Evolutionary conservation across 2,329 filamentous ascomycete species (phyloP).

Genomic region (Aureobasidium sp.): DNA sequence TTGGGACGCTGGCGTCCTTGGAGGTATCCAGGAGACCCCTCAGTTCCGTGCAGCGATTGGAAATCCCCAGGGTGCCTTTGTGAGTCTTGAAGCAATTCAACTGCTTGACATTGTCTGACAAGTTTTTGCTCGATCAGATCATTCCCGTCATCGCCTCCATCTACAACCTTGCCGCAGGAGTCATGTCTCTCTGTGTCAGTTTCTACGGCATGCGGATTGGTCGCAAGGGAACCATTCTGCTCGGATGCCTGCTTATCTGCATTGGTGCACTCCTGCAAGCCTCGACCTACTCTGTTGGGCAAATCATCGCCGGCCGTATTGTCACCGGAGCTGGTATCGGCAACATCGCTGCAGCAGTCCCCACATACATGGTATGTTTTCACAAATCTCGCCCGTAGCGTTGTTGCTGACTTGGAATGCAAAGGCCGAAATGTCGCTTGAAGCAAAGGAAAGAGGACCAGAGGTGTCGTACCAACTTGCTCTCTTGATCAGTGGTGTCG

Average conservation of each 20-base stretch:
- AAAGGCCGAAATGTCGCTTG: constrained; percentile 26
- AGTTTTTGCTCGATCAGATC: constrained; percentile 3
- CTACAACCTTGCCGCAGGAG: constrained; percentile 22
- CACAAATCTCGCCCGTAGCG: not conserved
- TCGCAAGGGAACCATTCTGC: constrained; percentile 24
- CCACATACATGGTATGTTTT: constrained; percentile 27
- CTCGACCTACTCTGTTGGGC: constrained; percentile 25
- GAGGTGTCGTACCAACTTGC: constrained; percentile 25
- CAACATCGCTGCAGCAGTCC: constrained; percentile 27
- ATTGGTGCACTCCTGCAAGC: constrained; percentile 28
- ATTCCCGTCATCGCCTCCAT: constrained; percentile 24
- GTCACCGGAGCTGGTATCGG: constrained; percentile 25
- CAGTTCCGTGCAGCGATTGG: constrained; percentile 22
- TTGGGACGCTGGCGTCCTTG: constrained; percentile 25
- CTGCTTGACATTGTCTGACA: not conserved
- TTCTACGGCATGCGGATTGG: constrained; percentile 26
- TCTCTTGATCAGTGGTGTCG: constrained; percentile 23
- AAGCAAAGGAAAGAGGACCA: constrained; percentile 24
- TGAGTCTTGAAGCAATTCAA: not conserved
- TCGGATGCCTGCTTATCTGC: constrained; percentile 26
- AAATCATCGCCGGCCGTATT: constrained; percentile 27
- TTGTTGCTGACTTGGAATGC: not conserved
- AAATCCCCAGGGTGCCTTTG: constrained; percentile 19
- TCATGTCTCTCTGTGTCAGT: constrained; percentile 20
- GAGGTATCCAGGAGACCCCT: constrained; percentile 19